phyloP scores from a whole-genome alignment of 345 rosid species.

The Camelina sativa region DNA sequence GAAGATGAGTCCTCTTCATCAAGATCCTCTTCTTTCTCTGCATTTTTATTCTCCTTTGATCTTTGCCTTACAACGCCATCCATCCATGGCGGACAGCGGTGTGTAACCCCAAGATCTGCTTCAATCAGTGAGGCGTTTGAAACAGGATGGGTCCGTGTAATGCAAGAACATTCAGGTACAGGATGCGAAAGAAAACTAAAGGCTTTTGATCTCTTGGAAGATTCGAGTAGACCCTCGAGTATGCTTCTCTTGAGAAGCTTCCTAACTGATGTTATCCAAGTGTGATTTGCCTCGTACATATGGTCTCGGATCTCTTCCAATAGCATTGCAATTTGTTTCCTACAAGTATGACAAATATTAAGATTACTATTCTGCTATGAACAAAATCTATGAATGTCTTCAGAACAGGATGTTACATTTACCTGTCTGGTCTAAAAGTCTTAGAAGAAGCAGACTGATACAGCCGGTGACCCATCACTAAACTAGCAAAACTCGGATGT shows the following conservation, averaged over 20 bases:
- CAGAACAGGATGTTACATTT: slow-evolving; percentile 16
- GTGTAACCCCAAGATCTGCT: slow-evolving; percentile 57
- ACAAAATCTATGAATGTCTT: neutral
- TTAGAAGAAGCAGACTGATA: slow-evolving; percentile 85
- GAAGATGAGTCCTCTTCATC: slow-evolving; percentile 75
- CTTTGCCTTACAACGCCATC: slow-evolving; percentile 45
- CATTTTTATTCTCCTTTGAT: slow-evolving; percentile 59
- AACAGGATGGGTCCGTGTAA: slow-evolving; percentile 38
- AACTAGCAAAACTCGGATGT: slow-evolving; percentile 87
- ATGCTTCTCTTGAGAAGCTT: slow-evolving; percentile 70
- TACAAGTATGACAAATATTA: slow-evolving; percentile 28
- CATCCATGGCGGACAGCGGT: slow-evolving; percentile 83
- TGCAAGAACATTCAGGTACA: slow-evolving; percentile 88
- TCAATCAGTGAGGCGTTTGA: slow-evolving; percentile 51
- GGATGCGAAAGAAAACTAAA: slow-evolving; percentile 80
- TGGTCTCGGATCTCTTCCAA: slow-evolving; percentile 68
- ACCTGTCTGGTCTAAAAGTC: slow-evolving; percentile 94
- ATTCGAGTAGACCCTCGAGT: slow-evolving; percentile 66
- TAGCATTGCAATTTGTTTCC: slow-evolving; percentile 70
- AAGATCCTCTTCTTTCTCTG: slow-evolving; percentile 77
- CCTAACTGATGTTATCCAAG: slow-evolving; percentile 79
- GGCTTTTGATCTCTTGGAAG: slow-evolving; percentile 60
- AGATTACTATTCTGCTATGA: neutral
- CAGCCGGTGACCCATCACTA: slow-evolving; percentile 94
- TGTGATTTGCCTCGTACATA: slow-evolving; percentile 76